These are phyloP conservation scores for Pestalotiopsis sp. DNA, from an alignment of 2,329 filamentous ascomycete species.

Conservation along the genomic window DNA sequence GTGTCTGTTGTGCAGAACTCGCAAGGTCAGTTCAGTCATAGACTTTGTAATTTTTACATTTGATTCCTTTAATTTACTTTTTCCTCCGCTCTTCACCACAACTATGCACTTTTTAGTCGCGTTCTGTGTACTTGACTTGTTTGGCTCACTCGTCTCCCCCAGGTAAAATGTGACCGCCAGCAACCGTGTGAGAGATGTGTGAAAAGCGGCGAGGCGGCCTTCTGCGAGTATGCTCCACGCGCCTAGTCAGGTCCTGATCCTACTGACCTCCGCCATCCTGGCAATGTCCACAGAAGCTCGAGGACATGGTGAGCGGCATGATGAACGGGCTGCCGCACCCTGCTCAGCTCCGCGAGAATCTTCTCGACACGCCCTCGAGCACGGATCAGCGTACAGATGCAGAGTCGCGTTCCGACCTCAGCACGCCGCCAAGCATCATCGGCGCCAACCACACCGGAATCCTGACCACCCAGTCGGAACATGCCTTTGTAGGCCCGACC, in stretches of 20 bases:
- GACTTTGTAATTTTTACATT: background rate
- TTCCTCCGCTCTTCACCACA: background rate
- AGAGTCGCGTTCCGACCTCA: conserved; percentile 30
- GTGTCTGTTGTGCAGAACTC: conserved; percentile 34
- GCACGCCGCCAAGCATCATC: conserved; percentile 25
- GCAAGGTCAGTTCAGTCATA: conserved; percentile 26
- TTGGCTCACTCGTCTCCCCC: conserved; percentile 13
- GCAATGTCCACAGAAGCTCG: conserved; percentile 38
- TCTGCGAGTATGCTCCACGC: conserved; percentile 39
- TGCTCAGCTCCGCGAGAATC: conserved; percentile 18
- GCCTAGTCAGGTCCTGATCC: too few relatives aligned
- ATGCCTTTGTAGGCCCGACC: conserved; percentile 35
- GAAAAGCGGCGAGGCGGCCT: conserved; percentile 36
- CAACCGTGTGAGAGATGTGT: conserved; percentile 41
- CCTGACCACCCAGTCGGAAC: conserved; percentile 23
- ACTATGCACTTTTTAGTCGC: background rate
- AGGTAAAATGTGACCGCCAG: conserved; percentile 41
- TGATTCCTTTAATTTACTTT: background rate
- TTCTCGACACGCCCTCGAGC: conserved; percentile 28
- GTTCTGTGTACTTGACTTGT: background rate
- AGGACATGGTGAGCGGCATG: conserved; percentile 34
- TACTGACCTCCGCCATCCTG: too few relatives aligned
- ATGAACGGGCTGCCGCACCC: conserved; percentile 22
- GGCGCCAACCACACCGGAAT: conserved; percentile 11
- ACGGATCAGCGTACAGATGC: conserved; percentile 28